A percentile compares a stretch with the other conserved stretches of the same genome.
Conservation (phyloP, 768 basidiomycete genomes). For the Hericium coralloides region DNA sequence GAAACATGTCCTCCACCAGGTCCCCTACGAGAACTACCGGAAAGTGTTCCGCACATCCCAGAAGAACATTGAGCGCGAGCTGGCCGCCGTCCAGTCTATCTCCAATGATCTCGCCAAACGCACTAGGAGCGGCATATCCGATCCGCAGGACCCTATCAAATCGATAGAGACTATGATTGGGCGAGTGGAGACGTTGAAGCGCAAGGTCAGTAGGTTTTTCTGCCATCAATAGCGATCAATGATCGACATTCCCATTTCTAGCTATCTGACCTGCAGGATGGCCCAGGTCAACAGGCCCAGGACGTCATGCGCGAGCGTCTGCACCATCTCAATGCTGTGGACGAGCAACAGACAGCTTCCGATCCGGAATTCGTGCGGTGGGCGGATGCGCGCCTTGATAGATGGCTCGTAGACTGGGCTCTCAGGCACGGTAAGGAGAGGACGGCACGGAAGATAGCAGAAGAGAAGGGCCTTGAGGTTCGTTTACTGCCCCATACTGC, state of each 20-base stretch:
- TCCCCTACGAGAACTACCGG: constrained; percentile 84
- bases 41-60: constrained; percentile 81
- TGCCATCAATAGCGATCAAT: neutral
- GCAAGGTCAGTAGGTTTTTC: constrained; percentile 52
- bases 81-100: constrained; percentile 46
- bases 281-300: constrained; percentile 46
- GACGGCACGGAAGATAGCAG: constrained; percentile 70
- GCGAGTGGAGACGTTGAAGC: constrained; percentile 71
- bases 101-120: constrained; percentile 52
- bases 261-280: constrained; percentile 42
- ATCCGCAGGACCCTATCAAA: constrained; percentile 41
- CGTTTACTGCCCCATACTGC: constrained; percentile 12
- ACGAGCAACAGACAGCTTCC: constrained; percentile 42
- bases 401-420: constrained; percentile 93
- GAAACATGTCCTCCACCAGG: constrained; percentile 33
- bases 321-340: constrained; percentile 58
- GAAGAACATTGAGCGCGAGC: constrained; percentile 73
- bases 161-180: constrained; percentile 69
- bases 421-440: constrained; percentile 70
- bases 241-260: constrained; percentile 14
- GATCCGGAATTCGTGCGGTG: constrained; percentile 61
- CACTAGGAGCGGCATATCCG: constrained; percentile 17
- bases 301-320: constrained; percentile 69
- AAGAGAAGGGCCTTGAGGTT: constrained; percentile 74
- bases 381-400: constrained; percentile 72